A percentile compares a stretch with the other conserved stretches of the same genome.
These are phyloP conservation scores for Blastobotrys americana DNA, from an alignment of 805 yeast species.

Conservation along the genomic window DNA sequence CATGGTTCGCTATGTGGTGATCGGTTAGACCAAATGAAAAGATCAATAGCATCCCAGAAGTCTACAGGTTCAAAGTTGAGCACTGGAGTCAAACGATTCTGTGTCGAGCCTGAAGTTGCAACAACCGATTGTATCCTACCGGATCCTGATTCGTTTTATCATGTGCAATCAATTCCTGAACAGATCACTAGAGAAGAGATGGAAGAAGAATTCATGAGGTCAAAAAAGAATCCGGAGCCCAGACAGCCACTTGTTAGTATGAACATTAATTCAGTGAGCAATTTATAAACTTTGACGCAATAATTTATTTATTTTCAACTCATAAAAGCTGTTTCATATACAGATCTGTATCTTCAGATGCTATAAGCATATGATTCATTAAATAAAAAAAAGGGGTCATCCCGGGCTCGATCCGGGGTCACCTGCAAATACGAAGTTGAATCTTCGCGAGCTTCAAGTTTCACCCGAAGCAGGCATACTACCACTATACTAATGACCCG, in stretches of 20 bases:
- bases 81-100: background rate
- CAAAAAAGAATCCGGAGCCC: background rate
- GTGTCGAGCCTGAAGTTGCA: background rate
- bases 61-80: background rate
- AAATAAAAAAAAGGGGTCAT: slow-evolving; percentile 26
- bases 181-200: background rate
- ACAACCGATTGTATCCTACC: background rate
- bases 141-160: background rate
- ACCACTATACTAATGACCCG: slow-evolving; percentile 35
- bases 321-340: background rate
- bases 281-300: no score
- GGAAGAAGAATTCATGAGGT: background rate
- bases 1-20: no score
- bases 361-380: no score
- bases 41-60: background rate
- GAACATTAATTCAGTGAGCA: background rate
- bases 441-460: slow-evolving; percentile 26
- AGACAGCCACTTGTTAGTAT: background rate
- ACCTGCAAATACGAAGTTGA: slow-evolving; percentile 30
- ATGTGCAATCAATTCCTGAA: background rate
- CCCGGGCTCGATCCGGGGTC: slow-evolving; percentile 38
- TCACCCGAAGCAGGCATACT: slow-evolving; percentile 36
- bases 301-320: background rate
- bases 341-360: no score
- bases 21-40: background rate